A percentile compares a stretch with the other conserved stretches of the same genome.
phyloP scores from a whole-genome alignment of 768 basidiomycete species.

The Tylopilus intermedius region DNA sequence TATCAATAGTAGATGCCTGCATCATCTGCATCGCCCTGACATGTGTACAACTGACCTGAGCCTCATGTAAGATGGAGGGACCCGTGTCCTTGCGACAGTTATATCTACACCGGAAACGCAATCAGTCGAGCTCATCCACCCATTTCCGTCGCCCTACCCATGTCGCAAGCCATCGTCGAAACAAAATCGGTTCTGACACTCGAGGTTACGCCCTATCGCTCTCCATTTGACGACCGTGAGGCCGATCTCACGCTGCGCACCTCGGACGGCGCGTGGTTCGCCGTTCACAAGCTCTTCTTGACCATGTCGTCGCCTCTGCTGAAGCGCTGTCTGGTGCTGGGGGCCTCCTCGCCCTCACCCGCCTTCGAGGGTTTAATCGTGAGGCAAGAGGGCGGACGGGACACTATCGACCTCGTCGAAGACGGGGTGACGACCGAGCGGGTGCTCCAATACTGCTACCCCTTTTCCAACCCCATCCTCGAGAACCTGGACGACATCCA shows the following conservation, averaged over 20 bases:
- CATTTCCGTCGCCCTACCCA: slow-evolving; percentile 12
- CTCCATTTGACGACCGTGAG: slow-evolving; percentile 37
- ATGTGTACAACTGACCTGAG: slow-evolving; percentile 27
- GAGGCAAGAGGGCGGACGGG: slow-evolving; percentile 20
- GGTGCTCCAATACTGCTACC: slow-evolving; percentile 36
- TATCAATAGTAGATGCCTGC: slow-evolving; percentile 16
- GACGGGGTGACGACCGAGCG: slow-evolving; percentile 27
- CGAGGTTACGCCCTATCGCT: slow-evolving; percentile 22
- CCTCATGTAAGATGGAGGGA: slow-evolving; percentile 22
- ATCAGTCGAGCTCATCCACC: slow-evolving; percentile 14
- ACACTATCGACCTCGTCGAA: slow-evolving; percentile 32
- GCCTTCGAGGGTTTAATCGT: slow-evolving; percentile 23
- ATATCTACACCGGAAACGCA: slow-evolving; percentile 25
- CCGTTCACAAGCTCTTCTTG: slow-evolving; percentile 40
- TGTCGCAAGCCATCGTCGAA: slow-evolving; percentile 25
- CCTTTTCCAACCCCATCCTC: slow-evolving; percentile 31
- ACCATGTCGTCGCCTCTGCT: slow-evolving; percentile 40
- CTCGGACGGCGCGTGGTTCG: slow-evolving; percentile 39
- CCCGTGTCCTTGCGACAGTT: slow-evolving; percentile 15
- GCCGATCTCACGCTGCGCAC: slow-evolving; percentile 42
- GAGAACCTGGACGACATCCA: slow-evolving; percentile 34
- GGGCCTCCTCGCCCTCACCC: slow-evolving; percentile 27
- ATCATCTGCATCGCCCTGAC: slow-evolving; percentile 16
- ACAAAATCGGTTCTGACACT: slow-evolving; percentile 27
- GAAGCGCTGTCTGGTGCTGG: slow-evolving; percentile 26